A percentile compares a stretch with the other conserved stretches of the same genome.
phyloP scores from a whole-genome alignment of 2,329 filamentous ascomycete genomes.

The Dactylonectria estremocensis region DNA sequence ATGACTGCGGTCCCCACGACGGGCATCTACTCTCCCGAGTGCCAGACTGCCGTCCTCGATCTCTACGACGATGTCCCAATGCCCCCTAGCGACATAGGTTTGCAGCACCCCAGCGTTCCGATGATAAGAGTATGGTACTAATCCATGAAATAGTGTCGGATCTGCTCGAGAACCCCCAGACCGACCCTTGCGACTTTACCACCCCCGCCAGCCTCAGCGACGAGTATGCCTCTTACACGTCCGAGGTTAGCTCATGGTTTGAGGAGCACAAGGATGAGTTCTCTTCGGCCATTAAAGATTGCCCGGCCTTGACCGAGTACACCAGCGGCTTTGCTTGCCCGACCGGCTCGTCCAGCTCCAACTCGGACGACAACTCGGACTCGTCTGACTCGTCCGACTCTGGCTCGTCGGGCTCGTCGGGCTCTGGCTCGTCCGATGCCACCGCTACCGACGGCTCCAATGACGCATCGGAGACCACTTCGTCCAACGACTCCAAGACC shows the following conservation, averaged over 20 bases:
- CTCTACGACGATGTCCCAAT: slow-evolving; percentile 50
- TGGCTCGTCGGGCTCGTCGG: background rate
- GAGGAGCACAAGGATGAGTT: slow-evolving; percentile 47
- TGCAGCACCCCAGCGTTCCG: too few species aligned
- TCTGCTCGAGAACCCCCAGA: slow-evolving; percentile 42
- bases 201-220: slow-evolving; percentile 50
- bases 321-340: slow-evolving; percentile 45
- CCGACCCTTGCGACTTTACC: slow-evolving; percentile 53
- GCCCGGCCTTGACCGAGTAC: slow-evolving; percentile 43
- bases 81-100: too few species aligned
- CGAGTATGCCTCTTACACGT: slow-evolving; percentile 53
- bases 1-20: slow-evolving; percentile 5
- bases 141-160: slow-evolving; percentile 49
- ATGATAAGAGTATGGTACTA: too few species aligned
- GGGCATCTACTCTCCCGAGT: slow-evolving; percentile 35
- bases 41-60: slow-evolving; percentile 43
- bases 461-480: background rate
- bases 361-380: slow-evolving; percentile 8
- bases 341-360: slow-evolving; percentile 7
- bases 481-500: slow-evolving; percentile 13
- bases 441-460: too few species aligned
- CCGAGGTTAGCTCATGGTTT: slow-evolving; percentile 51
- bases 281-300: slow-evolving; percentile 45
- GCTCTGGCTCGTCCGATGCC: too few species aligned
- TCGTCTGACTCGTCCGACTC: background rate